Evolutionary conservation across 345 rosid genomes (phyloP).

Genomic region (Heritiera littoralis): DNA sequence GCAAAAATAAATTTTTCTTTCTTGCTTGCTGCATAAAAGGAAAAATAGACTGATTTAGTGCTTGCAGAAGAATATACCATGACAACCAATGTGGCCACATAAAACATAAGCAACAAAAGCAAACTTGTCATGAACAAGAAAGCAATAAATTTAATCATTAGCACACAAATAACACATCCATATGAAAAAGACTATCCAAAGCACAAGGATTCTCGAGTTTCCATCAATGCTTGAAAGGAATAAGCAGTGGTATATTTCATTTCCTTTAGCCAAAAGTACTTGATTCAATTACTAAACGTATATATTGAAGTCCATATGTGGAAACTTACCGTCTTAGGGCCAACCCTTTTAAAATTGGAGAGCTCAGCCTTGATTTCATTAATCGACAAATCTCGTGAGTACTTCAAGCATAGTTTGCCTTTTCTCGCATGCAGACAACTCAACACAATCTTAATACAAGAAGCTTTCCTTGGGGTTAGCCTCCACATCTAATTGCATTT

Average conservation of each 20-base stretch:
- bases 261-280: background rate
- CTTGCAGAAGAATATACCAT: background rate
- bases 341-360: conserved; percentile 73
- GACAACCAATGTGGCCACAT: background rate
- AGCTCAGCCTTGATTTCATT: conserved; percentile 78
- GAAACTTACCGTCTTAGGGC: conserved; percentile 73
- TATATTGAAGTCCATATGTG: background rate
- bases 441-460: conserved; percentile 72
- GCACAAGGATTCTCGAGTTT: background rate
- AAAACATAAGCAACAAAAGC: background rate
- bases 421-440: conserved; percentile 55
- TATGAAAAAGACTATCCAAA: background rate
- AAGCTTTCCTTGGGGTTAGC: conserved; percentile 80
- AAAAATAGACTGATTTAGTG: background rate
- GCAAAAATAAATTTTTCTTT: background rate
- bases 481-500: conserved; percentile 82
- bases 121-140: background rate
- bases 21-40: background rate
- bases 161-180: background rate
- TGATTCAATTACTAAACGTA: background rate
- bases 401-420: conserved; percentile 79
- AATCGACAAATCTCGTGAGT: conserved; percentile 59
- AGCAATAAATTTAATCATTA: background rate
- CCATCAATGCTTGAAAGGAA: background rate
- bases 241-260: background rate